Evolutionary conservation across 306 rosid species (phyloP).

Genomic region (Cercis canadensis): DNA sequence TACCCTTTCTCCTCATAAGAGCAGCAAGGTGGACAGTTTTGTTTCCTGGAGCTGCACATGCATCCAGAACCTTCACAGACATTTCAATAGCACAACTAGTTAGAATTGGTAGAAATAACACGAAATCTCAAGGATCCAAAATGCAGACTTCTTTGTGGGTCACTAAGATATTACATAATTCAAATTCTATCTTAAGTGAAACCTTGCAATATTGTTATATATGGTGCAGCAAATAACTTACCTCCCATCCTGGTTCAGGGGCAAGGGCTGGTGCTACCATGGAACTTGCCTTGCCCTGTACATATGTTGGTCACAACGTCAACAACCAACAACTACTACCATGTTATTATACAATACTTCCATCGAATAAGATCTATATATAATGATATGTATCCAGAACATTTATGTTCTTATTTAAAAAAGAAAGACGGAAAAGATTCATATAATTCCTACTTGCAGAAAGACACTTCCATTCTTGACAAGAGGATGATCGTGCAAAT

Average conservation of each 20-base stretch:
- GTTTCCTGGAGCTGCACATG: slow-evolving; percentile 97
- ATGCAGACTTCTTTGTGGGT: neutral
- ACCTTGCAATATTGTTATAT: slow-evolving; percentile 6
- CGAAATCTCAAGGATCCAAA: neutral
- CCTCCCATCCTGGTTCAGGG: slow-evolving; percentile 97
- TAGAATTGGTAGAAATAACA: slow-evolving; percentile 14
- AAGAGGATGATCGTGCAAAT: slow-evolving; percentile 85
- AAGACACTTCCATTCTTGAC: slow-evolving; percentile 79
- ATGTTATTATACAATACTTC: no score
- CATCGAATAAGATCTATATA: neutral
- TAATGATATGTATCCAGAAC: neutral
- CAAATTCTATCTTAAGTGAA: neutral
- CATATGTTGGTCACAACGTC: slow-evolving; percentile 30
- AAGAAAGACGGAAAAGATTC: neutral
- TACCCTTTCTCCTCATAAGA: slow-evolving; percentile 79
- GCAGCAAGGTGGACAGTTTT: slow-evolving; percentile 96
- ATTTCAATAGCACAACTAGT: slow-evolving; percentile 28
- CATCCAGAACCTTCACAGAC: slow-evolving; percentile 86
- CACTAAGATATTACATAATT: neutral
- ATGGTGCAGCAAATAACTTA: slow-evolving; percentile 44
- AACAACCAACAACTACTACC: neutral
- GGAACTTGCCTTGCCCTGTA: slow-evolving; percentile 90
- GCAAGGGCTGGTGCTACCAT: slow-evolving; percentile 94
- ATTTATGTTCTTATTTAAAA: neutral
- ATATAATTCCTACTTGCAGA: slow-evolving; percentile 70